A percentile compares a stretch with the other conserved stretches of the same genome.
phyloP scores from a whole-genome alignment of 106 monocot genomes.

The Gastrodia elata region DNA sequence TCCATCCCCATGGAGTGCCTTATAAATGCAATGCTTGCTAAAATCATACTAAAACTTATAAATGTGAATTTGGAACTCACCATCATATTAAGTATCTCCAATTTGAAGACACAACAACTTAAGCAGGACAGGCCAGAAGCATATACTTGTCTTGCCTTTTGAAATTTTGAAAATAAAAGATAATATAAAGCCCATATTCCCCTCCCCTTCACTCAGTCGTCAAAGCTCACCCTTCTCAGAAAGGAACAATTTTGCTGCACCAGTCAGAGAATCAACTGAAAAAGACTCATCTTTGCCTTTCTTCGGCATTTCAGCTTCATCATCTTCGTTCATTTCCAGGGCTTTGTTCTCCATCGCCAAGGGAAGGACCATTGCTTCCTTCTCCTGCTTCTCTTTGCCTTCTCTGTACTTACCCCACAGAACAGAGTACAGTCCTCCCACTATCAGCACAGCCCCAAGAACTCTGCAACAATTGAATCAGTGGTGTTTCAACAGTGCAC shows the following conservation, averaged over 20 bases:
- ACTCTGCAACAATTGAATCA: constrained; percentile 32
- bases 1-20: too few species aligned
- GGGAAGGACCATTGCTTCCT: constrained; percentile 35
- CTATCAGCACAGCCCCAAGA: constrained; percentile 66
- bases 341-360: constrained; percentile 7
- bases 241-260: background rate
- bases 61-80: background rate
- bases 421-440: constrained; percentile 75
- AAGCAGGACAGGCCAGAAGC: background rate
- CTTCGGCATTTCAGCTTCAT: constrained; percentile 8
- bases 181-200: background rate
- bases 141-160: background rate
- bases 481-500: background rate
- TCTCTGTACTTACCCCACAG: constrained; percentile 95
- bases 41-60: too few species aligned
- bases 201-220: background rate
- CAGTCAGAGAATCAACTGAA: background rate
- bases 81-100: constrained; percentile 1
- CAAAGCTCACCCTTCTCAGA: background rate
- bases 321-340: background rate
- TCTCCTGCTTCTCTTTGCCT: constrained; percentile 56
- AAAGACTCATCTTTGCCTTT: background rate
- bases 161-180: background rate
- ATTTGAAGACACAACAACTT: background rate
- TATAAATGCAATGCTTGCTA: too few species aligned